Conservation (phyloP, 225 moss, liverwort and hornwort species). For the Lunularia cruciata region DNA sequence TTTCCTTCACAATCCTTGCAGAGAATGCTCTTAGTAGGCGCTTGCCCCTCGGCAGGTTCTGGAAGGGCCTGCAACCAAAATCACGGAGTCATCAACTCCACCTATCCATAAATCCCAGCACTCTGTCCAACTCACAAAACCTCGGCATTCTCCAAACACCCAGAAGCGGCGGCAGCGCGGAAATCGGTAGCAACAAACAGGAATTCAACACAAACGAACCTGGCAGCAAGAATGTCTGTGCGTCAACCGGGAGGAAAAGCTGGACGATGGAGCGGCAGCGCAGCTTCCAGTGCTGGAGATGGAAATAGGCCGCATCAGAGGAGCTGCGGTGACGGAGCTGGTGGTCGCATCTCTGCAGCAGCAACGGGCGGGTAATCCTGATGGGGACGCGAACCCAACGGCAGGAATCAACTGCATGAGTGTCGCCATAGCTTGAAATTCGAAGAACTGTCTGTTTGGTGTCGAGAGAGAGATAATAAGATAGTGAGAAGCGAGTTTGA, state of each 20-base stretch:
- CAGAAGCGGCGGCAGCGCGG: no score
- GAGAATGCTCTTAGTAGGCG: conserved; percentile 7
- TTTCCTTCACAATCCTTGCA: conserved; percentile 34
- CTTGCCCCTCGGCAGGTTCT: conserved; percentile 11
- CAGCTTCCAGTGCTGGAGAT: neutral
- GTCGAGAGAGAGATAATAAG: neutral
- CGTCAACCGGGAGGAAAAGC: conserved; percentile 8
- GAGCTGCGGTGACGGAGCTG: neutral
- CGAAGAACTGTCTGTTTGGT: no score
- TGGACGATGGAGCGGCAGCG: conserved; percentile 3
- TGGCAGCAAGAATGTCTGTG: conserved; percentile 21
- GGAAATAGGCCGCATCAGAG: neutral
- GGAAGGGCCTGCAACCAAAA: conserved; percentile 21
- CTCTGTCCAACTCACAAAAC: no score
- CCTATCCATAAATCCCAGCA: neutral
- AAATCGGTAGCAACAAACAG: no score
- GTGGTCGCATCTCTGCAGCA: conserved; percentile 6
- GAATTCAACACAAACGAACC: conserved; percentile 3
- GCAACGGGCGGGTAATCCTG: neutral
- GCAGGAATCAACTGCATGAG: neutral
- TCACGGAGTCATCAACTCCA: no score
- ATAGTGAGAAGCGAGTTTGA: neutral
- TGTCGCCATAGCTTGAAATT: conserved; percentile 15
- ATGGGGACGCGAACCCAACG: neutral
- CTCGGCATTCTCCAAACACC: no score